Evolutionary conservation across 306 rosid species (phyloP).

Genomic region (Pueraria montana): DNA sequence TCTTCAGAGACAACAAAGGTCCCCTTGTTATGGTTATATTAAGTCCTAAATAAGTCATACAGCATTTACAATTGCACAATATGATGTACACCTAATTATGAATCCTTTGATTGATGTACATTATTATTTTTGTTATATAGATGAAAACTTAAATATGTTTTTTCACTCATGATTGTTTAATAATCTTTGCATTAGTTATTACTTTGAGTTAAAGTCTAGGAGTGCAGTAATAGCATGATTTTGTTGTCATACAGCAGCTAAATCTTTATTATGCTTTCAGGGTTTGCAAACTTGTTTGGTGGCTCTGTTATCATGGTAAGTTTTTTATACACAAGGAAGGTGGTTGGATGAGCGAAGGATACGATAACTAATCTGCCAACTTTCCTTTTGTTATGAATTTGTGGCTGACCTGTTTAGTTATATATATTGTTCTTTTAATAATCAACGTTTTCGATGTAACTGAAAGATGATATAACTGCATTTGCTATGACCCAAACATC

Average conservation of each 20-base stretch:
- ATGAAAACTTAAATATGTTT: not conserved
- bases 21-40: not conserved
- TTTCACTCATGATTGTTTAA: slow-evolving; percentile 9
- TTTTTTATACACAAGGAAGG: slow-evolving; percentile 23
- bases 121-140: slow-evolving; percentile 11
- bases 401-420: slow-evolving; percentile 35
- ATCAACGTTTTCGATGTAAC: not conserved
- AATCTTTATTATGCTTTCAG: slow-evolving; percentile 62
- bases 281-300: slow-evolving; percentile 99
- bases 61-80: not conserved
- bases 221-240: slow-evolving; percentile 13
- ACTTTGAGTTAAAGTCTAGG: slow-evolving; percentile 9
- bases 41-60: not conserved
- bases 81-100: slow-evolving; percentile 20
- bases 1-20: not conserved
- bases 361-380: slow-evolving; percentile 7
- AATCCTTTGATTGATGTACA: not conserved
- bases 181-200: not conserved
- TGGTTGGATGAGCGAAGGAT: slow-evolving; percentile 13
- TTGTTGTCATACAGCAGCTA: slow-evolving; percentile 34
- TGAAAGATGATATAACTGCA: slow-evolving; percentile 17
- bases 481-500: slow-evolving; percentile 12
- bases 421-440: slow-evolving; percentile 6
- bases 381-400: not conserved
- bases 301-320: slow-evolving; percentile 86